Evolutionary conservation across 768 basidiomycete species (phyloP), one percentile per base, ranked within the genome.

Genomic region (Leucocoprinus leucothites): DNA sequence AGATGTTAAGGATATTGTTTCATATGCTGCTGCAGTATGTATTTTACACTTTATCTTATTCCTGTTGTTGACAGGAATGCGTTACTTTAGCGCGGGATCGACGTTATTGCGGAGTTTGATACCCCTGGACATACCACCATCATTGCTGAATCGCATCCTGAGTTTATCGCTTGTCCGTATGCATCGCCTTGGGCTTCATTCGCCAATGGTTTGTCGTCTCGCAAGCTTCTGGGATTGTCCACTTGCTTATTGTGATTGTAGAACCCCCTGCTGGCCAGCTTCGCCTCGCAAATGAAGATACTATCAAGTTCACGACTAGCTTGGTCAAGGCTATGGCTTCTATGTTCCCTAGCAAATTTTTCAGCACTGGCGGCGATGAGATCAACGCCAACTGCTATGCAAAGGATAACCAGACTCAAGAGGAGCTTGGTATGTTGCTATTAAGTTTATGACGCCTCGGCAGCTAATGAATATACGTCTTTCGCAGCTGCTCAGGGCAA

Each of bases 191-290:
- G 87, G 86, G 22, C 72, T 0, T 71, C 71, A 2, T 89, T 81
- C 47, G 88, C 88, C 13, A 81, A 76, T 61, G 75, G 75, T 73
- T 55, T 25, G 58, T 42, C 24, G 26, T 47, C 46, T 26, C 14
- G 16, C 19, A n/a, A 21, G n/a, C 1, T n/a, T n/a, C 19, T 21
- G 24, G 5, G 3, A 48, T 9, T n/a, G 8, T 38, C 4, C 7
- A 7, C 40, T 14, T 22, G 21, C 31, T 14, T 22, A 48, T 42
- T 4, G 2, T 31, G 18, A 16, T 26, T 35, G 25, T 52, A 76
- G 87, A 93, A 63, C 92, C 93, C 3, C 92, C 92, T 0, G 82
- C 91, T 0, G 91, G 91, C 6, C 91, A 94, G 66, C 80, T 94
- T 11, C 86, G 88, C 42, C 76, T 94, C 49, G 85, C 86, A 0